Base-by-base conservation (phyloP, 1,284 basidiomycete species). In the Mycena sp. region DNA sequence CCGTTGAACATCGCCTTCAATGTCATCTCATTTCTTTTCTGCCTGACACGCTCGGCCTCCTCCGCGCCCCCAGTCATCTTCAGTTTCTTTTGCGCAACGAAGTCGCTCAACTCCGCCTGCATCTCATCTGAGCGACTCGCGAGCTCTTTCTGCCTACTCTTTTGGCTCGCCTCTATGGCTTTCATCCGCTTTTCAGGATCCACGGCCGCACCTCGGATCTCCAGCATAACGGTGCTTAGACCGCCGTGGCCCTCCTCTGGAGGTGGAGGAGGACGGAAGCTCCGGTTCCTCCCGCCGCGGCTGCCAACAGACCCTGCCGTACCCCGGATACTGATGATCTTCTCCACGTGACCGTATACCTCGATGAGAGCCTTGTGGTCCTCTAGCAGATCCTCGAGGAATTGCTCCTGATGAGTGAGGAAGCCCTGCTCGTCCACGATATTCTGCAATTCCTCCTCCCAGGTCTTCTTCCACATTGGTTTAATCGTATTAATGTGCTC, bases 401-500 rank as follows among this genome's bases (percentile, higher is more conserved):
- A 88, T 77, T 96, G 94, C 76, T 96, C 93, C 74, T 98, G 95
- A 72, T 98, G 93, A 12, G 88, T 90, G 57, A 99, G 81, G 80
- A 98, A 93, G 70, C 96, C 93, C 76, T 99, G 97, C 78, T 99
- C 97, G 76, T 98, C 96, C 46, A 99, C 93, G 64, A 99, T 96
- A 69, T 95, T 94, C 80, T 95, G 93, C 74, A 99, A 78, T 80
- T 99, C 97, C 72, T 93, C 89, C 71, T 94, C 94, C 97, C 97
- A 99, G 25, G 96, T 98, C 84, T 97, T 95, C 82, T 97, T 95
- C 97, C 97, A 99, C 84, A 94, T 94, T 51, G 97, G 96, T 73
- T 94, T 96, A 71, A 98, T 88, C 4, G 93, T 92, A 69, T 90
- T 87, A 69, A 99, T 92, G 74, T 97, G 95, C 67, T 91, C 87